These are phyloP conservation scores for Uronychia setigera DNA, from an alignment of 73 alveolate genomes.

Conservation along the genomic window DNA sequence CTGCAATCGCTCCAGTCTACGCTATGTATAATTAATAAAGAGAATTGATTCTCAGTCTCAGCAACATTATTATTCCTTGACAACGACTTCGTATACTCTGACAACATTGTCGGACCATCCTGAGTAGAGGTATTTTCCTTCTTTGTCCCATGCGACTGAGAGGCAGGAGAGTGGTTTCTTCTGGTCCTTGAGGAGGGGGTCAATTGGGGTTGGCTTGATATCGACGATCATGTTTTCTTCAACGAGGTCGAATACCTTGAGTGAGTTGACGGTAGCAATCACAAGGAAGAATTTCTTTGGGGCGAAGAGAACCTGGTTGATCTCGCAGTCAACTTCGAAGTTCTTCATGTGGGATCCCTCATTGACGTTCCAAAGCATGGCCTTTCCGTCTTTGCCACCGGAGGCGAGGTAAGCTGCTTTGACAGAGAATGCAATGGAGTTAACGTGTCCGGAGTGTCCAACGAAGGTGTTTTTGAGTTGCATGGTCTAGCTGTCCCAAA, in stretches of 20 bases:
- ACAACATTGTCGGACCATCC: conserved; percentile 83
- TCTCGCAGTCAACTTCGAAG: conserved; percentile 79
- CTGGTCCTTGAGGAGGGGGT: conserved; percentile 38
- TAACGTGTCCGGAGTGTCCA: conserved; percentile 87
- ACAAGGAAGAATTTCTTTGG: conserved; percentile 91
- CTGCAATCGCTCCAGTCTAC: neutral
- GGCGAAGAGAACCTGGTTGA: conserved; percentile 86
- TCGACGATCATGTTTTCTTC: conserved; percentile 64
- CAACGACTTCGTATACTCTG: conserved; percentile 79
- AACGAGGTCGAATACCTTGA: conserved; percentile 78
- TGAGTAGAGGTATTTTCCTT: conserved; percentile 78
- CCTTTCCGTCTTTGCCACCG: conserved; percentile 98
- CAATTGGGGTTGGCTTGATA: conserved; percentile 59
- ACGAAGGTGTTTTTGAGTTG: conserved; percentile 81
- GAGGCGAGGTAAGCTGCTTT: conserved; percentile 90
- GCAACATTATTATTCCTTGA: neutral
- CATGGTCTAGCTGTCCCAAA: conserved; percentile 88
- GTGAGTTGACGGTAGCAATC: conserved; percentile 86
- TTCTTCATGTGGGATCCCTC: conserved; percentile 91
- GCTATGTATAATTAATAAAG: neutral
- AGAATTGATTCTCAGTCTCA: neutral
- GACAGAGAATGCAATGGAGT: conserved; percentile 80
- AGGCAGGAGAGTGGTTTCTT: conserved; percentile 62
- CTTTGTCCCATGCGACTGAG: conserved; percentile 84
- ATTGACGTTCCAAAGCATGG: conserved; percentile 95